Percentiles rank a stretch among this genome's conserved stretches.
Conservation (phyloP, 352 stramenopile species). For the Salisapilia sapeloensis region DNA sequence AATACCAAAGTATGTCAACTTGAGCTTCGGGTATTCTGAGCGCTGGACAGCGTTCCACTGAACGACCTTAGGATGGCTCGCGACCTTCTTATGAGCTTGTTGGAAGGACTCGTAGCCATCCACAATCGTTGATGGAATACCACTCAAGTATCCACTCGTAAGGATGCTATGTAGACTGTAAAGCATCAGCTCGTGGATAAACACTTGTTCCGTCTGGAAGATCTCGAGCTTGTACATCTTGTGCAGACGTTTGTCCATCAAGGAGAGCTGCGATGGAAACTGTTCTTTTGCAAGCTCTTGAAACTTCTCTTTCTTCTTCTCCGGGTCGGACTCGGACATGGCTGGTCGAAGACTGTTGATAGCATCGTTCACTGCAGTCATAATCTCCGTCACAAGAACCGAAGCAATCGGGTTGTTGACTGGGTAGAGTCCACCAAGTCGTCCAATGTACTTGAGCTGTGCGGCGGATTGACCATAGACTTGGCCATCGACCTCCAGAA, state of each 20-base stretch:
- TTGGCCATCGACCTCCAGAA: constrained; percentile 3
- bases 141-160: constrained; percentile 7
- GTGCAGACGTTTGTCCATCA: constrained; percentile 3
- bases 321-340: neutral
- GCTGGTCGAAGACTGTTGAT: neutral
- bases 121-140: constrained; percentile 8
- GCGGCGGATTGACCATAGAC: constrained; percentile 7
- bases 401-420: constrained; percentile 3
- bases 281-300: constrained; percentile 3
- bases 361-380: constrained; percentile 1
- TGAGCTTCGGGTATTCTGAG: constrained; percentile 7
- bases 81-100: constrained; percentile 9
- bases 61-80: constrained; percentile 13
- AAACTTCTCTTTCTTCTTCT: constrained; percentile 12
- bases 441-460: constrained; percentile 14
- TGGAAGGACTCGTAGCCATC: constrained; percentile 9
- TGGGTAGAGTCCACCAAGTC: constrained; percentile 8
- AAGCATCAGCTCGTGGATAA: constrained; percentile 17
- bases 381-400: constrained; percentile 5
- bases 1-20: constrained; percentile 20
- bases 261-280: constrained; percentile 2
- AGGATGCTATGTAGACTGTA: constrained; percentile 8
- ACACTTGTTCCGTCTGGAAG: constrained; percentile 29
- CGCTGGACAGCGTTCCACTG: constrained; percentile 7
- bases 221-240: constrained; percentile 1